Percentiles rank a stretch among this genome's conserved stretches.
phyloP scores from a whole-genome alignment of 257 asterid species.

The Solanum etuberosum region DNA sequence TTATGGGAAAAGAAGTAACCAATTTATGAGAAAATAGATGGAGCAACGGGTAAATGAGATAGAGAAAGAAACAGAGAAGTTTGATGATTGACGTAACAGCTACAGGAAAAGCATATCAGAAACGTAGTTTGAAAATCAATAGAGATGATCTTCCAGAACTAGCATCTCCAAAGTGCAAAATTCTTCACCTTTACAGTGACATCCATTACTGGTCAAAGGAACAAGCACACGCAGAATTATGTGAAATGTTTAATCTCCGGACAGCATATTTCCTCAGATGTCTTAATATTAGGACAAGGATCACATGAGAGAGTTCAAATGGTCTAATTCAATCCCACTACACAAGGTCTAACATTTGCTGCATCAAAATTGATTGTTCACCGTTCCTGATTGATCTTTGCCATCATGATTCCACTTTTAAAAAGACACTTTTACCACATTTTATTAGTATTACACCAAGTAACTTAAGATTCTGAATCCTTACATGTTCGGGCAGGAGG shows the following conservation, averaged over 20 bases:
- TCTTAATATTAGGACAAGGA: not conserved
- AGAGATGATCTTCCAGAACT: not conserved
- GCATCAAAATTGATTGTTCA: not conserved
- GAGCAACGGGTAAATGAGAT: not conserved
- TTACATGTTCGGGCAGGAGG: not conserved
- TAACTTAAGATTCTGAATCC: not conserved
- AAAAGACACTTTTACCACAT: not conserved
- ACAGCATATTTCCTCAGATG: not conserved
- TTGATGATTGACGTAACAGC: not conserved
- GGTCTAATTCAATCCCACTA: not conserved
- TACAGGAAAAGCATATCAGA: not conserved
- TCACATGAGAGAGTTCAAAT: not conserved
- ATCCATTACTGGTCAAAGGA: not conserved
- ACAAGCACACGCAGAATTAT: not conserved
- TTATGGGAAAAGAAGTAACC: not conserved
- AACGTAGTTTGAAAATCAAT: not conserved
- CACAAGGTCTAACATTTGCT: not conserved
- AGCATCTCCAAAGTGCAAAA: not conserved
- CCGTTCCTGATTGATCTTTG: not conserved
- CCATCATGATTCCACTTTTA: not conserved
- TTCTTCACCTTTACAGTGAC: not conserved
- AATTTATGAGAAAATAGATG: not conserved
- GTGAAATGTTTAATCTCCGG: not conserved
- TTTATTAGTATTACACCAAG: not conserved
- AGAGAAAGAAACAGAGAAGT: not conserved